Evolutionary conservation across 73 alveolate species (phyloP), one percentile per base, ranked within the genome.

Genomic region (Paramecium biaurelia): DNA sequence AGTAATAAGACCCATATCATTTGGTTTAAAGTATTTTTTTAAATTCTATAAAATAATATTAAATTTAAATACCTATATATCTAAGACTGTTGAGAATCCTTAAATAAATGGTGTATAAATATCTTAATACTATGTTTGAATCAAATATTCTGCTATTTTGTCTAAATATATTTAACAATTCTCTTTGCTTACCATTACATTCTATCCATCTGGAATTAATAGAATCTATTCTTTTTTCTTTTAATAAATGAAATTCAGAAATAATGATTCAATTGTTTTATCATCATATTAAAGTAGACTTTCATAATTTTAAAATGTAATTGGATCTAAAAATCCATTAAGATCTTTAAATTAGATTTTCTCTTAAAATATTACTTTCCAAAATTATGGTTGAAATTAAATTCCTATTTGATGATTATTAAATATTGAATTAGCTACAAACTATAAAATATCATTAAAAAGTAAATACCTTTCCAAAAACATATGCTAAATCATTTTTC

Each of bases 391-490:
- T 30, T 7, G 6, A 5, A 67, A 24, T 11, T 67, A 6, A 67
- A 67, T 67, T 67, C 84, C 84, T 67, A 67, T 67, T 32, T 30
- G 26, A 7, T 67, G 12, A 9, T 67, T 24, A 67, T 67, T 67
- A 21, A 32, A 26, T 2, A 67, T 67, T 30, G 84, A 26, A 67
- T 67, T 67, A 4, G 84, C 84, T 2, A 67, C 84, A 15, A 67
- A 2, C 45, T 53, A n/a, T 53, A n/a, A 15, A 53, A 53, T 53
- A 53, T 7, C 8, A 12, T 3, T 14, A 47, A 47, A 32, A 12
- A 18, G 1, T 53, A 53, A n/a, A 53, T 53, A 53, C 68, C 68
- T 86, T 86, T n/a, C 93, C 93, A 67, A 86, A 86, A 20, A 86
- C 18, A 3, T 15, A 28, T 8, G 85, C 84, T 14, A 37, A 86